These are phyloP conservation scores for Neohortaea acidophila DNA, from an alignment of 495 filamentous ascomycete genomes.

Conservation along the genomic window DNA sequence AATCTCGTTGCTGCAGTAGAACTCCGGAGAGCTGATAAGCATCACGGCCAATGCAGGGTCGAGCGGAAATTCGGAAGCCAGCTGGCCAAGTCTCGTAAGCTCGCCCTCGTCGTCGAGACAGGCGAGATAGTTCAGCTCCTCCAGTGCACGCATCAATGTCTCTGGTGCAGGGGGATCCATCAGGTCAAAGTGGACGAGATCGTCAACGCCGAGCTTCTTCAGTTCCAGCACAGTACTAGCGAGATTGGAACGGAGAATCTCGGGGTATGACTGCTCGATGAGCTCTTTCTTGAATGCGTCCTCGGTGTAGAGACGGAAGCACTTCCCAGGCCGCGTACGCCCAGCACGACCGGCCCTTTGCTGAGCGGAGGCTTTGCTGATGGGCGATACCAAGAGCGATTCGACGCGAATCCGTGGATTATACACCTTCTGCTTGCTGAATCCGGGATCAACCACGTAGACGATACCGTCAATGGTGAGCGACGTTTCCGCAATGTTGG, in stretches of 20 bases:
- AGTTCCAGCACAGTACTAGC: constrained; percentile 88
- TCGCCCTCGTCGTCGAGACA: constrained; percentile 95
- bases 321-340: constrained; percentile 94
- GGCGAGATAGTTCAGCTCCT: constrained; percentile 93
- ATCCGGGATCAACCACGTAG: constrained; percentile 95
- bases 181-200: constrained; percentile 93
- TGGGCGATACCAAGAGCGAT: constrained; percentile 86
- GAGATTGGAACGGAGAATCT: constrained; percentile 87
- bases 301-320: constrained; percentile 94
- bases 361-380: constrained; percentile 96
- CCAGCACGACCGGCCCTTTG: constrained; percentile 96
- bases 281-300: constrained; percentile 94
- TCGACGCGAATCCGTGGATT: constrained; percentile 93
- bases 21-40: constrained; percentile 93
- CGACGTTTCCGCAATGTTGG: constrained; percentile 95
- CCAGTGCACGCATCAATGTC: constrained; percentile 94
- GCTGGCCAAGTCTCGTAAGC: constrained; percentile 65
- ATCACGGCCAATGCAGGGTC: constrained; percentile 94
- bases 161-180: constrained; percentile 98
- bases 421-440: constrained; percentile 99
- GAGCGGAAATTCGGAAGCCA: constrained; percentile 91
- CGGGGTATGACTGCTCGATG: constrained; percentile 90
- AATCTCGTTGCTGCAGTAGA: constrained; percentile 97
- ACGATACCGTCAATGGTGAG: constrained; percentile 98
- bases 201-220: constrained; percentile 92